Base-by-base conservation (phyloP, 140 eudicot species). In the Cichorium intybus region DNA sequence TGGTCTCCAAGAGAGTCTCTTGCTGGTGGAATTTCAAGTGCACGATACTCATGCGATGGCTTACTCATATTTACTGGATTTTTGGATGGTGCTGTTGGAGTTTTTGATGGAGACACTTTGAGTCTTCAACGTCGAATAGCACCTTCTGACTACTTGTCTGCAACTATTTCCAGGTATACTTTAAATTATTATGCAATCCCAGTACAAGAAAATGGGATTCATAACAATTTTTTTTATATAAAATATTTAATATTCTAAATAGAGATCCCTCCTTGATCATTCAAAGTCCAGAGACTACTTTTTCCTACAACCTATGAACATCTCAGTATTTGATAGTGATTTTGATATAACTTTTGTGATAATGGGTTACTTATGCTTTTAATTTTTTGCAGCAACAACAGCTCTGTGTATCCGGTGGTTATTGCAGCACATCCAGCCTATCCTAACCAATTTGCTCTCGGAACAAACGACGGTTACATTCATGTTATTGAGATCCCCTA, bases 31-130 rank as follows among this genome's bases (percentile, higher is more conserved):
- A 80, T 88, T 62, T 82, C 95, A 48, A 80, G 86, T 33, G 96
- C 90, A 2, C 79, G 78, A 41, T 88, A 80, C 77, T 88, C 96
- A n/a, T 88, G 90, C 52, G 90, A 88, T 45, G 89, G 96, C 43
- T 64, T 77, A 48, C 76, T 80, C 64, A 34, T 88, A 60, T 78
- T 69, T 33, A 70, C 90, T 71, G 87, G 87, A 73, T 88, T 88
- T 29, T 78, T n/a, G n/a, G n/a, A n/a, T n/a, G n/a, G n/a, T n/a
- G n/a, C n/a, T n/a, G n/a, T n/a, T n/a, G n/a, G n/a, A 54, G 70
- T 88, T 47, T 85, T 88, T 75, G 86, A 80, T 76, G 88, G 84
- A 0, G 95, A 80, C 14, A 74, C 66, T 67, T 68, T 88, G 52
- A 80, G 82, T 55, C 90, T 82, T 55, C 85, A 90, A 46, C 82